These are phyloP conservation scores for Chamaenerion angustifolium DNA, from an alignment of 345 rosid genomes.

Conservation along the genomic window DNA sequence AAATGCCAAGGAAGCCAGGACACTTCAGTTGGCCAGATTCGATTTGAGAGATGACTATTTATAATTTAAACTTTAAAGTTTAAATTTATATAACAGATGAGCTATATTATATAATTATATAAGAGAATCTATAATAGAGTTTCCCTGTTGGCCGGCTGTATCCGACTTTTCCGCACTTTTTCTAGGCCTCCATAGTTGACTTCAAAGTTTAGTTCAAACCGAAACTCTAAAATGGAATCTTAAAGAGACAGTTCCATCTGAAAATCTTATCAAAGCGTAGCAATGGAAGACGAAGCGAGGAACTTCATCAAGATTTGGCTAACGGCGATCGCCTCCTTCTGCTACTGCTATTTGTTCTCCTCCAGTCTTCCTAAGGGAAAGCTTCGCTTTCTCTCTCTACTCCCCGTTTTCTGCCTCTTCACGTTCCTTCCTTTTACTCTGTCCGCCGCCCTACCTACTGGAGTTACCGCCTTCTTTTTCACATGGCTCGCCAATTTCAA, in stretches of 20 bases:
- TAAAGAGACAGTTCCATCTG: too few species aligned
- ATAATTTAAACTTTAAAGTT: too few species aligned
- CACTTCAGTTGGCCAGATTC: too few species aligned
- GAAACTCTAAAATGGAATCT: not conserved
- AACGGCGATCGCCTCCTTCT: constrained; percentile 8
- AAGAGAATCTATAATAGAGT: too few species aligned
- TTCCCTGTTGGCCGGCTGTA: not conserved
- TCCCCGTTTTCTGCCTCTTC: constrained; percentile 30
- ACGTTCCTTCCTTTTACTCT: constrained; percentile 18
- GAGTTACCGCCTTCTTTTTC: constrained; percentile 20
- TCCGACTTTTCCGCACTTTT: too few species aligned
- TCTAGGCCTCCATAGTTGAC: too few species aligned
- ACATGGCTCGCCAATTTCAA: constrained; percentile 28
- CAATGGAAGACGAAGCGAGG: constrained; percentile 9
- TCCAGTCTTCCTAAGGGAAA: constrained; percentile 17
- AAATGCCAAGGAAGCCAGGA: too few species aligned
- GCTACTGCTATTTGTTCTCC: constrained; percentile 15
- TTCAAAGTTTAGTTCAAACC: too few species aligned
- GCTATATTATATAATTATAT: too few species aligned
- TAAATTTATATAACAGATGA: too few species aligned
- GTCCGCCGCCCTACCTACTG: constrained; percentile 13
- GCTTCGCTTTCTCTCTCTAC: constrained; percentile 20
- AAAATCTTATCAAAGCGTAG: too few species aligned
- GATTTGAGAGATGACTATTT: too few species aligned
- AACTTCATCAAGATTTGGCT: constrained; percentile 21